Conservation (phyloP, 2,329 filamentous ascomycete genomes). For the Septoria petroselini region DNA sequence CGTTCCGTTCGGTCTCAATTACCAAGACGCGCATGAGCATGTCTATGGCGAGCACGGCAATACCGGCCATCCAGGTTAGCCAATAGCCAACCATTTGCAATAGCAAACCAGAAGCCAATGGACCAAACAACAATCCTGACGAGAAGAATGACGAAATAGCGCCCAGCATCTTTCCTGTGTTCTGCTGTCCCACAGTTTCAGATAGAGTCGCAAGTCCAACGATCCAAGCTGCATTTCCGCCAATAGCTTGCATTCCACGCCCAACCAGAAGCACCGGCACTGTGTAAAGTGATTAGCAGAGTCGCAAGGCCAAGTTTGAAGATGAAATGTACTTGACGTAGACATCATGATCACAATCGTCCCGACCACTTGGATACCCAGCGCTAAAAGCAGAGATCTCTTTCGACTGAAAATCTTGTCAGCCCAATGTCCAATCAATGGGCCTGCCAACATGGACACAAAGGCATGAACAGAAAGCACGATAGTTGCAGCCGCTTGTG, state of each 20-base stretch:
- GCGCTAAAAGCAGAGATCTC: constrained; percentile 19
- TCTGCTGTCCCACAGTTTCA: constrained; percentile 16
- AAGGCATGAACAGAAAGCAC: constrained; percentile 40
- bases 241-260: constrained; percentile 21
- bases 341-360: too few species aligned
- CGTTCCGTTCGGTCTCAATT: constrained; percentile 5
- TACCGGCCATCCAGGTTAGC: constrained; percentile 20
- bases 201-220: constrained; percentile 22
- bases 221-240: constrained; percentile 24
- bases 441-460: constrained; percentile 42
- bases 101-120: constrained; percentile 15
- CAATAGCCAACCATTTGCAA: constrained; percentile 24
- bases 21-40: constrained; percentile 20
- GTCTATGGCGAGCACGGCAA: constrained; percentile 15
- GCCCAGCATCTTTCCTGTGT: constrained; percentile 22
- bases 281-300: too few species aligned
- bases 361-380: constrained; percentile 16
- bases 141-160: constrained; percentile 18
- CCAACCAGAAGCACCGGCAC: too few species aligned
- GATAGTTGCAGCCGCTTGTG: constrained; percentile 19
- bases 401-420: constrained; percentile 20
- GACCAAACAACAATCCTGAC: constrained; percentile 18
- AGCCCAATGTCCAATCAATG: constrained; percentile 23
- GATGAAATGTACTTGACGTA: too few species aligned
- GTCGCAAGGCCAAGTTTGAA: too few species aligned